phyloP scores from a whole-genome alignment of 495 filamentous ascomycete genomes.

The Lophiotrema nucula region DNA sequence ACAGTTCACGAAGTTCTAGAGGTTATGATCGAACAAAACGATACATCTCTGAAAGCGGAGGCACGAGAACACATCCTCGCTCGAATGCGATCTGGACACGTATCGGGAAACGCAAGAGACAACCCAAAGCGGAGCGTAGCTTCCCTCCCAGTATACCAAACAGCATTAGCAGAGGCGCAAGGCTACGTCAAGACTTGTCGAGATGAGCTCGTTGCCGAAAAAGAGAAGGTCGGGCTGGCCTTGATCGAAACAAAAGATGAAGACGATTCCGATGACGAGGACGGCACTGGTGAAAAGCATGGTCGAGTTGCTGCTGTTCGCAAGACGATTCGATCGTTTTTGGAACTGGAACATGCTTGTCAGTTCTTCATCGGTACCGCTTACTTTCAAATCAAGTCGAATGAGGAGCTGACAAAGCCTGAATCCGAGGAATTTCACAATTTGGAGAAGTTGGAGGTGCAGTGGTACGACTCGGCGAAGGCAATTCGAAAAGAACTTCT shows the following conservation, averaged over 20 bases:
- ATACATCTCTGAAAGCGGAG: constrained; percentile 59
- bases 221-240: constrained; percentile 33
- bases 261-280: constrained; percentile 44
- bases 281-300: constrained; percentile 43
- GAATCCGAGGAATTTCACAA: constrained; percentile 63
- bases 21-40: constrained; percentile 83
- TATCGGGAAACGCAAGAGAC: constrained; percentile 64
- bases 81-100: constrained; percentile 67
- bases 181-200: constrained; percentile 64
- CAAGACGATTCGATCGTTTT: constrained; percentile 63
- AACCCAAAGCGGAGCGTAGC: constrained; percentile 45
- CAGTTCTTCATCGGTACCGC: constrained; percentile 82
- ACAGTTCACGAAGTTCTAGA: constrained; percentile 82
- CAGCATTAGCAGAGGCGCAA: constrained; percentile 54
- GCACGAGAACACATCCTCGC: constrained; percentile 62
- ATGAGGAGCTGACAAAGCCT: constrained; percentile 58
- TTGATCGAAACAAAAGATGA: constrained; percentile 2
- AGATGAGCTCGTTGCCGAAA: constrained; percentile 55
- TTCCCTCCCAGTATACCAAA: constrained; percentile 66
- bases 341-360: constrained; percentile 80
- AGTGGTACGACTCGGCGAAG: constrained; percentile 75
- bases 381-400: constrained; percentile 76
- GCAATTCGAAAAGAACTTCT: constrained; percentile 73
- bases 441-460: constrained; percentile 67
- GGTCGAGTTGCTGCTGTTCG: constrained; percentile 57